Evolutionary conservation across 108 stramenopile species (phyloP).

Genomic region (Skeletonema costatum): DNA sequence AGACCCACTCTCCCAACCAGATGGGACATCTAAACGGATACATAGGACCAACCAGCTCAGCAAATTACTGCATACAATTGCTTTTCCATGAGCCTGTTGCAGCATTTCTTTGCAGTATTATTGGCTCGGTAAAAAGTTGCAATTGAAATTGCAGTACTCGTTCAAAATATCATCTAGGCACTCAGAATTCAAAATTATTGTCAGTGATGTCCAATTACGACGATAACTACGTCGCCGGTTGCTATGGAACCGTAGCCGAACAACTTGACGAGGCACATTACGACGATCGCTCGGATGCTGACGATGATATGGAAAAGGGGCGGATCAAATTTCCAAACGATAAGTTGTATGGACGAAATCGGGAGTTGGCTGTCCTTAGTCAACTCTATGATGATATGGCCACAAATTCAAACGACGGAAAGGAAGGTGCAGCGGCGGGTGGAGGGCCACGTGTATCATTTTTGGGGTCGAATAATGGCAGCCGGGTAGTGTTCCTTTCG

Average conservation of each 20-base stretch:
- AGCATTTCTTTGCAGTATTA: too few species aligned
- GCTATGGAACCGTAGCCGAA: slow-evolving; percentile 8
- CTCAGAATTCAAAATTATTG: too few species aligned
- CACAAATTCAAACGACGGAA: neutral
- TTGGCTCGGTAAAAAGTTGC: too few species aligned
- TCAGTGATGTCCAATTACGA: neutral
- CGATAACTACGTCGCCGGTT: neutral
- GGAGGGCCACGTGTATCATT: too few species aligned
- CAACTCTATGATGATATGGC: neutral
- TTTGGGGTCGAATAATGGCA: neutral
- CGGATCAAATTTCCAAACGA: slow-evolving; percentile 26
- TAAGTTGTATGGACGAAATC: slow-evolving; percentile 29
- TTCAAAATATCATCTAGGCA: too few species aligned
- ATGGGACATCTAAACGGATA: too few species aligned
- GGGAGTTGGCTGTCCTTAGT: neutral
- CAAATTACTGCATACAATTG: too few species aligned
- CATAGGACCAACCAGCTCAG: too few species aligned
- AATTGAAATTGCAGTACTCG: too few species aligned
- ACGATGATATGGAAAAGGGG: slow-evolving; percentile 38
- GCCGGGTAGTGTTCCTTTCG: slow-evolving; percentile 21
- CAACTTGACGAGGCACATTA: slow-evolving; percentile 22
- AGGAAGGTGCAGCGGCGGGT: neutral
- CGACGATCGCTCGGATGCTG: slow-evolving; percentile 22
- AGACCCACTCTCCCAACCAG: too few species aligned
- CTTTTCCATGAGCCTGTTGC: too few species aligned